Percentiles rank a stretch among this genome's conserved stretches.
phyloP scores from a whole-genome alignment of 2,329 filamentous ascomycete species.

The Fusarium goolgardi region DNA sequence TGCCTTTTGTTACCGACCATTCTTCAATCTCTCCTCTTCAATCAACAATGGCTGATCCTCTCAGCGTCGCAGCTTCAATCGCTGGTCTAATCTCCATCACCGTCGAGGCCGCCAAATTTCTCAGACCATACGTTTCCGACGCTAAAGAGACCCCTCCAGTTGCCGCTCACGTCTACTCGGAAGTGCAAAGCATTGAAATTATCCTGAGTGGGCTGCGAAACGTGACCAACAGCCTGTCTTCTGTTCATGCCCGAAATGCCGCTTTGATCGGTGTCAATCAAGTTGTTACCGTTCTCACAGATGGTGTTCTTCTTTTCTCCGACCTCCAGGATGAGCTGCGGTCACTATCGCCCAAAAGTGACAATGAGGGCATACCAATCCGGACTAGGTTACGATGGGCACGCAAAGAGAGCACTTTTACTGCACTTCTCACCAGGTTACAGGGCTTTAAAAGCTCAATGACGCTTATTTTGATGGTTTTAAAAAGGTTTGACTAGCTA shows the following conservation, averaged over 20 bases:
- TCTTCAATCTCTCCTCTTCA: not conserved
- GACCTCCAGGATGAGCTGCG: constrained; percentile 13
- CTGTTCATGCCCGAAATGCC: rapidly evolving
- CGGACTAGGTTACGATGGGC: not conserved
- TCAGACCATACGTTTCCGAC: constrained; percentile 18
- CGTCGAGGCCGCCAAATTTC: not conserved
- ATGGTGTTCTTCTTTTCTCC: constrained; percentile 24
- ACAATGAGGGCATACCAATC: not conserved
- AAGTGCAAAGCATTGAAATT: constrained; percentile 17
- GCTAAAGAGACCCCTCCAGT: constrained; percentile 27
- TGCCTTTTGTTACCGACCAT: not conserved
- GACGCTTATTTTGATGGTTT: constrained; percentile 12
- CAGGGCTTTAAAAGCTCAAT: constrained; percentile 19
- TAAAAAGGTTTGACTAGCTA: not conserved
- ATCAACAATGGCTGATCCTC: not conserved
- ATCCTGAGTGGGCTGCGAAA: constrained; percentile 12
- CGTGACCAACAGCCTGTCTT: not conserved
- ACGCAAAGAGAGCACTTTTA: constrained; percentile 4
- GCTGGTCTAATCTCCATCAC: constrained; percentile 2
- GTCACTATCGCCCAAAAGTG: not conserved
- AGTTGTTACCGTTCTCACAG: constrained; percentile 6
- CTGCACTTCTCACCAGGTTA: rapidly evolving
- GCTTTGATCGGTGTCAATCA: not conserved
- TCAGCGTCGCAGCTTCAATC: constrained; percentile 27
- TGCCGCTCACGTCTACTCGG: constrained; percentile 14